Conservation (phyloP, 352 stramenopile species). For the Blastocystis sp. region DNA sequence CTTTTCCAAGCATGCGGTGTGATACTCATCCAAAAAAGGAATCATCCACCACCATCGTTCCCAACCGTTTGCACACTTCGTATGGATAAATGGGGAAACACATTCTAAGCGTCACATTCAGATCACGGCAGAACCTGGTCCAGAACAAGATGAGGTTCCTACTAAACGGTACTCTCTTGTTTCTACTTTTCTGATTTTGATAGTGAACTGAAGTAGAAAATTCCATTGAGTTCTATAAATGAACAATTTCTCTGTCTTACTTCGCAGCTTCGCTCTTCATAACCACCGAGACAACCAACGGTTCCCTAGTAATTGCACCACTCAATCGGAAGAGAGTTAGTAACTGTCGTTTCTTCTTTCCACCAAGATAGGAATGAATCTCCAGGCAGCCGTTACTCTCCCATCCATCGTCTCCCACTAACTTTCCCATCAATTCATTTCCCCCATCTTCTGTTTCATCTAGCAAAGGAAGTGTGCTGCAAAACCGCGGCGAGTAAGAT, state of each 20-base stretch:
- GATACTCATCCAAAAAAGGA: background rate
- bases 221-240: background rate
- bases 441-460: background rate
- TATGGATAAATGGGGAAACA: conserved; percentile 1
- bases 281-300: background rate
- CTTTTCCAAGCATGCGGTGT: background rate
- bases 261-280: background rate
- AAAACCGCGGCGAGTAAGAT: background rate
- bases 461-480: background rate
- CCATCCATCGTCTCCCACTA: background rate
- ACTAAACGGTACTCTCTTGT: background rate
- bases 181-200: background rate
- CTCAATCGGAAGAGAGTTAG: background rate
- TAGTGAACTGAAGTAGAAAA: background rate
- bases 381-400: background rate
- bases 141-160: background rate
- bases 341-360: background rate
- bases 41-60: conserved; percentile 30
- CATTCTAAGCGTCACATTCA: background rate
- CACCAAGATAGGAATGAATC: background rate
- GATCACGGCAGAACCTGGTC: background rate
- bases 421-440: conserved; percentile 9
- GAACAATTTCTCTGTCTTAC: background rate
- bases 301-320: background rate
- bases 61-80: background rate